Conservation (phyloP, 2,329 filamentous ascomycete species). For the Fusarium globosum region DNA sequence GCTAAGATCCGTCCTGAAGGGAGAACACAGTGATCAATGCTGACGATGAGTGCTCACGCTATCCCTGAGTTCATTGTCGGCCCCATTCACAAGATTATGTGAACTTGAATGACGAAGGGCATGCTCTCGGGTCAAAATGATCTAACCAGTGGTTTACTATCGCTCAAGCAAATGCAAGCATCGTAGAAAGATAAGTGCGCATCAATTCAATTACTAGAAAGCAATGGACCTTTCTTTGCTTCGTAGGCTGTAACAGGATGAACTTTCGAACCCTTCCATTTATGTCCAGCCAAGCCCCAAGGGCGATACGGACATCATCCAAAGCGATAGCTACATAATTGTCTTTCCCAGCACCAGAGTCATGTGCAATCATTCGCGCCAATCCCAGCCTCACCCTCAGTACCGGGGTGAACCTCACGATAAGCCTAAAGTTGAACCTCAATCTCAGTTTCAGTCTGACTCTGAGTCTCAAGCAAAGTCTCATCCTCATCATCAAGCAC, state of each 20-base stretch:
- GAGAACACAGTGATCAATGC: background rate
- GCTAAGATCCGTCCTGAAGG: background rate
- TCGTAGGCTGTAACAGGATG: background rate
- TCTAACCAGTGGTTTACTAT: background rate
- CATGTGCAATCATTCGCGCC: background rate
- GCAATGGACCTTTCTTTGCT: background rate
- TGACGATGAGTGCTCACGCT: background rate
- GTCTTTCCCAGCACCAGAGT: background rate
- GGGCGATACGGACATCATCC: background rate
- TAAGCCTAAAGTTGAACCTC: background rate
- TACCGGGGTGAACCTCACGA: background rate
- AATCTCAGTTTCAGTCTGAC: background rate
- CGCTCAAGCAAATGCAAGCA: background rate
- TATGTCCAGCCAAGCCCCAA: accelerated
- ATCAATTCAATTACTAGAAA: background rate
- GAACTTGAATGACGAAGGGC: background rate
- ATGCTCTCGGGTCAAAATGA: background rate
- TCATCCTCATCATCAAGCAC: background rate
- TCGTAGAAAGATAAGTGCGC: background rate
- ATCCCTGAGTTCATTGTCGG: background rate
- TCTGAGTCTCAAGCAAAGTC: background rate
- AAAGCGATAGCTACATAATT: background rate
- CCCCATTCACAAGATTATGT: background rate
- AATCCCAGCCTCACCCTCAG: background rate
- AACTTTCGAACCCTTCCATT: background rate